phyloP scores from a whole-genome alignment of 805 yeast species.

The Candida coleopterorum region DNA sequence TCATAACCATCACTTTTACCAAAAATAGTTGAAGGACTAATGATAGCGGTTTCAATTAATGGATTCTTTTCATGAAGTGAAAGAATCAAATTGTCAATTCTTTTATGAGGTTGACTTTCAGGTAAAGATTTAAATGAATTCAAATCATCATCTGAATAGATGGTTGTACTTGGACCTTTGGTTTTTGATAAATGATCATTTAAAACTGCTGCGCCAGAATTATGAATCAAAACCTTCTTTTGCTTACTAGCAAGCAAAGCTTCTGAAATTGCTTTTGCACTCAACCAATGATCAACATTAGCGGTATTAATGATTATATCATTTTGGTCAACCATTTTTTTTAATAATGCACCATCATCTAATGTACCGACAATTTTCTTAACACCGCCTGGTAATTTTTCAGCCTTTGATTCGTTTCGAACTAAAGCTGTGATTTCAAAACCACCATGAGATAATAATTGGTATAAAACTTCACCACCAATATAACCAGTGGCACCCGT shows the following conservation, averaged over 20 bases:
- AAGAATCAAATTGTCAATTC: constrained; percentile 25
- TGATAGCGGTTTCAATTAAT: constrained; percentile 22
- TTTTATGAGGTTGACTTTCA: constrained; percentile 26
- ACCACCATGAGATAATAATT: constrained; percentile 14
- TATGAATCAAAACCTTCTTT: constrained; percentile 24
- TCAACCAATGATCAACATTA: constrained; percentile 22
- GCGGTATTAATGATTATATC: constrained; percentile 31
- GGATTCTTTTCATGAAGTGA: constrained; percentile 26
- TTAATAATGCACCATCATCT: constrained; percentile 14
- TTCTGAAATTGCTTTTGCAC: constrained; percentile 17
- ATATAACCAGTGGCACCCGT: constrained; percentile 33
- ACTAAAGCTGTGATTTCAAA: constrained; percentile 20
- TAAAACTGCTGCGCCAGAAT: constrained; percentile 31
- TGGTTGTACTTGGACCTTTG: constrained; percentile 14
- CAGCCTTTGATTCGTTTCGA: constrained; percentile 17
- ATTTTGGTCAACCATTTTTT: constrained; percentile 14
- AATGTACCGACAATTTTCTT: constrained; percentile 20
- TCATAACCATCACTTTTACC: constrained; percentile 29
- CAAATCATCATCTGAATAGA: constrained; percentile 24
- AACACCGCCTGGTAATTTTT: constrained; percentile 12
- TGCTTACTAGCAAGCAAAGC: constrained; percentile 16
- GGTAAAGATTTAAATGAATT: constrained; percentile 15
- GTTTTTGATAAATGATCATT: constrained; percentile 15
- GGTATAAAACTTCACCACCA: constrained; percentile 12
- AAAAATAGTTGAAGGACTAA: constrained; percentile 31